Evolutionary conservation across 495 filamentous ascomycete genomes (phyloP), one percentile per base, ranked within the genome.

Genomic region (Xanthoparmelia taractica): DNA sequence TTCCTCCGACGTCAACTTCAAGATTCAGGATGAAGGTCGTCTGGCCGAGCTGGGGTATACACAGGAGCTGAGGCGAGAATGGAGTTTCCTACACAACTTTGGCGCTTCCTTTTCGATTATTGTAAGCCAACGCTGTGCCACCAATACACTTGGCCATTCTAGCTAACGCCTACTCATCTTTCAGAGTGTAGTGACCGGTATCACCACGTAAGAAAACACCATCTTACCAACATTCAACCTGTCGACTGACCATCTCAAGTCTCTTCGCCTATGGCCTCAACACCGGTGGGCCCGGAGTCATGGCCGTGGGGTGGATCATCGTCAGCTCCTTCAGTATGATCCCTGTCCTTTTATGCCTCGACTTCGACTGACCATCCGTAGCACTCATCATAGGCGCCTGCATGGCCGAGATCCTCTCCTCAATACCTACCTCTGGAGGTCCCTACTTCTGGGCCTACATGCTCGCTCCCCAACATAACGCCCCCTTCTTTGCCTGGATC

Each of bases 381-480:
- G 78, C 83, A 12, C 74, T 80, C 57, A 78, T 80, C 58, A 80
- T 84, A 59, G 83, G 81, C 40, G 69, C 79, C 12, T 75, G 78
- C 36, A 85, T 87, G 79, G 85, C 83, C 3, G 85, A 87, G 69
- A 86, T 87, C 63, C 81, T 85, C 43, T 84, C 81, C 5, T 81
- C 83, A 2, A 84, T 86, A 65, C 85, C 85, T 2, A 85, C 82
- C 2, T 79, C 76, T 31, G 84, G 84, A 40, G 84, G 84, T 12
- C 83, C 83, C 15, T 87, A 87, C 65, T 87, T 85, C 69, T 87
- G 85, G 85, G 76, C 82, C 3, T 84, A 84, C 43, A 77, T 85
- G 68, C 76, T 87, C 31, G 81, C 83, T 12, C 80, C 84, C 1
- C 76, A 77, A 20, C 68, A 76, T 8, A 78, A 80, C 69, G 78